A percentile compares a stretch with the other conserved stretches of the same genome.
Conservation (phyloP, 331 rosid species). For the Stylosanthes scabra region DNA sequence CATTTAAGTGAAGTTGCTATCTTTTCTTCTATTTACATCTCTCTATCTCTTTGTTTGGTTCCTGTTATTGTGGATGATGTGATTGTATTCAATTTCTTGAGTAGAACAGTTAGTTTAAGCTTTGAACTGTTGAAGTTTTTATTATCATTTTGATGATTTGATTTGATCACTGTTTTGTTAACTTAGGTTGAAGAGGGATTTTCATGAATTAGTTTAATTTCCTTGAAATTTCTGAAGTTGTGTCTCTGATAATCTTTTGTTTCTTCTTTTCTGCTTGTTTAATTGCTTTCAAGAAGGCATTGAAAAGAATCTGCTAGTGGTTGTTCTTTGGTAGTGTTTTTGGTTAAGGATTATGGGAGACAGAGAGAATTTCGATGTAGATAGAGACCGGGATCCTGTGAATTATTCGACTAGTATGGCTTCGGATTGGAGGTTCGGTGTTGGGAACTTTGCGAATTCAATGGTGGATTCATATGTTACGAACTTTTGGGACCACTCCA, state of each 20-base stretch:
- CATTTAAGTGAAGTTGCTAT: background rate
- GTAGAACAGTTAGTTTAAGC: background rate
- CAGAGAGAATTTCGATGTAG: slow-evolving; percentile 68
- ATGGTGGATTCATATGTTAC: slow-evolving; percentile 73
- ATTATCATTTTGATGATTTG: background rate
- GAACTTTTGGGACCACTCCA: slow-evolving; percentile 70
- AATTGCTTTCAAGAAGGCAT: slow-evolving; percentile 29
- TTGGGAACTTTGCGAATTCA: slow-evolving; percentile 58
- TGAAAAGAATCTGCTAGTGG: slow-evolving; percentile 36
- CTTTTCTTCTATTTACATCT: background rate
- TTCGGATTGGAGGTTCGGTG: slow-evolving; percentile 78
- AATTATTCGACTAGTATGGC: slow-evolving; percentile 60
- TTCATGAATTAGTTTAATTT: slow-evolving; percentile 19
- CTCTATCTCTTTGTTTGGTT: background rate
- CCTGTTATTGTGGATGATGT: background rate
- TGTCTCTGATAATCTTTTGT: slow-evolving; percentile 22
- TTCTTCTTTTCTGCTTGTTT: background rate
- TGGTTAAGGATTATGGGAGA: slow-evolving; percentile 64
- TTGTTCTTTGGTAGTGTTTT: slow-evolving; percentile 47
- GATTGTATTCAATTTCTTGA: slow-evolving; percentile 15
- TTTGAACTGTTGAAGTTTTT: slow-evolving; percentile 28
- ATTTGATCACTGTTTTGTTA: slow-evolving; percentile 2
- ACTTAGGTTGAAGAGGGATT: slow-evolving; percentile 6
- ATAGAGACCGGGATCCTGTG: slow-evolving; percentile 65
- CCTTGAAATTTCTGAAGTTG: slow-evolving; percentile 19